Conservation (phyloP, 2,329 filamentous ascomycete genomes). For the Talaromyces sp. region DNA sequence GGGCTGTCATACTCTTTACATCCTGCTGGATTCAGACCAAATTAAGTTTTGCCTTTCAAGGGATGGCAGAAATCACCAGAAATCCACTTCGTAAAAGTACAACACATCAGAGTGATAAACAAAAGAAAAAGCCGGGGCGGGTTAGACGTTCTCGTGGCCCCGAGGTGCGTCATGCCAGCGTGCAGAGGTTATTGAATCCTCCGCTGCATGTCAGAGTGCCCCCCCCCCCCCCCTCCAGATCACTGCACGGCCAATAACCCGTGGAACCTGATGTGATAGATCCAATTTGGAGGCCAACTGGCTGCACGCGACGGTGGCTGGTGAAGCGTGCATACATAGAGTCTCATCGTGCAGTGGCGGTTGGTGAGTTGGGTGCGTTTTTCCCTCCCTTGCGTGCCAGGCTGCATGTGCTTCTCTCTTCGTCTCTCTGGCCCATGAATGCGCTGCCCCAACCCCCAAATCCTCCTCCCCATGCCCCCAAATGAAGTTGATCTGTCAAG, state of each 20-base stretch:
- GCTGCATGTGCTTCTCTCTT: slow-evolving; percentile 5
- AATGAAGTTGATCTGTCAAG: slow-evolving; percentile 13
- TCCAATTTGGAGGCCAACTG: slow-evolving; percentile 8
- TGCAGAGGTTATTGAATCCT: slow-evolving; percentile 21
- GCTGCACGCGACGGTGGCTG: slow-evolving; percentile 21
- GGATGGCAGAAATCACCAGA: background rate
- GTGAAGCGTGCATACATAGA: slow-evolving; percentile 5
- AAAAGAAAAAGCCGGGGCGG: background rate
- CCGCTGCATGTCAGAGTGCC: slow-evolving; percentile 20
- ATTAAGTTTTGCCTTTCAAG: no score
- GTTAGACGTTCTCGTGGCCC: slow-evolving; percentile 8
- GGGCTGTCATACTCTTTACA: background rate
- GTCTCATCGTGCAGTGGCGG: slow-evolving; percentile 12
- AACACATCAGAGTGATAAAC: background rate
- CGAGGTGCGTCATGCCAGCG: slow-evolving; percentile 17
- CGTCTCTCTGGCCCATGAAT: background rate
- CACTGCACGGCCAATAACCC: slow-evolving; percentile 4
- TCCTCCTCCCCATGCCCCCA: background rate
- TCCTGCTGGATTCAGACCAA: no score
- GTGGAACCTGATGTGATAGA: slow-evolving; percentile 16
- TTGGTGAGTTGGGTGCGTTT: background rate
- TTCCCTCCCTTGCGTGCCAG: slow-evolving; percentile 14
- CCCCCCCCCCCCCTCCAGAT: background rate
- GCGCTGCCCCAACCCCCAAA: background rate
- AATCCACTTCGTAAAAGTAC: background rate